These are phyloP conservation scores for Aspergillus novoparasiticus DNA, from an alignment of 2,329 filamentous ascomycete genomes.

Conservation along the genomic window DNA sequence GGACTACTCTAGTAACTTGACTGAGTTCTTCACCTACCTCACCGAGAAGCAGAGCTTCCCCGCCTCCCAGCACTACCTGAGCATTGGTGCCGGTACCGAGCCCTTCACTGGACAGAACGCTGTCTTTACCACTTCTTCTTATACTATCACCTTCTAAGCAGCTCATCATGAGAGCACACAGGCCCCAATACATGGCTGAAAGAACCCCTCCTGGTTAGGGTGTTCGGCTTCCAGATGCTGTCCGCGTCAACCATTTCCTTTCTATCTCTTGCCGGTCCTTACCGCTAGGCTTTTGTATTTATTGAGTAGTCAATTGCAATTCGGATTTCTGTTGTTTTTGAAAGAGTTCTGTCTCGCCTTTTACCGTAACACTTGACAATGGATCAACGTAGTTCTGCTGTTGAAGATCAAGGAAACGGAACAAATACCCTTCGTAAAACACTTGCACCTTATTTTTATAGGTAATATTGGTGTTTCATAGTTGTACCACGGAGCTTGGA, in stretches of 20 bases:
- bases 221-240: not conserved
- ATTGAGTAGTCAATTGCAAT: not conserved
- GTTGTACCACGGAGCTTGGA: no score
- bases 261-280: not conserved
- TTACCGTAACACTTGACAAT: not conserved
- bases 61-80: conserved; percentile 52
- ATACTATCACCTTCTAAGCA: conserved; percentile 29
- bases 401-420: not conserved
- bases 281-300: not conserved
- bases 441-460: fast-evolving
- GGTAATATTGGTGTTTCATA: not conserved
- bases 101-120: conserved; percentile 55
- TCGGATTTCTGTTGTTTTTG: not conserved
- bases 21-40: conserved; percentile 58
- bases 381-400: not conserved
- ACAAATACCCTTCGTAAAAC: fast-evolving
- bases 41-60: conserved; percentile 51
- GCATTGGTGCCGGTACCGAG: conserved; percentile 58
- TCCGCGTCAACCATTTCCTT: not conserved
- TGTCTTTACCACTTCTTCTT: conserved; percentile 46
- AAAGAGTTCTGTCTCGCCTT: no score
- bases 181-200: not conserved
- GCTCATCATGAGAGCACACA: not conserved
- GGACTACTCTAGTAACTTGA: conserved; percentile 57
- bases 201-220: not conserved